Base-by-base conservation (phyloP, 2,329 filamentous ascomycete genomes). In the Aspergillus jensenii region DNA sequence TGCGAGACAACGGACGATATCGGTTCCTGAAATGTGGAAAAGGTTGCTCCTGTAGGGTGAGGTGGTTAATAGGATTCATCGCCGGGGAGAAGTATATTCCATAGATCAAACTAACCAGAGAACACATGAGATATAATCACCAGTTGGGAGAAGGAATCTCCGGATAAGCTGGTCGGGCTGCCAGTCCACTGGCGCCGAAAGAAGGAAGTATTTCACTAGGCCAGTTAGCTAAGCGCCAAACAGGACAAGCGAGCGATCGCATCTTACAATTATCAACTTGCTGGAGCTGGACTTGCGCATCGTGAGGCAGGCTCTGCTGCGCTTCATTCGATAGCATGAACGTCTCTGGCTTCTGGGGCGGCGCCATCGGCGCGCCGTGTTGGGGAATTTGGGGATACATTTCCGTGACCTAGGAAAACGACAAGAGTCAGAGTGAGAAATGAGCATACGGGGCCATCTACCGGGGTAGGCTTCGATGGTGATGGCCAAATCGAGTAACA, bases 311-410 rank as follows among this genome's bases (percentile, higher is more conserved):
- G 69, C 91, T 93, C 80, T 97, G 92, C 80, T 98, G 93, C 61
- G 95, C 93, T 80, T 98, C 93, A 71, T 90, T 93, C 75, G 93
- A 96, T 76, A 99, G 84, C 89, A 99, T 93, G 75, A 99, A 99
- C 41, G 95, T 98, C 83, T 99, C 95, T 67, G 95, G 95, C 78
- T 96, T 97, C 81, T 97, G 92, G 63, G 90, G 90, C 71, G 90
- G 89, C 69, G 90, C 90, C 91, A 97, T 96, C 67, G 88, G 84
- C 72, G 90, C 85, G 80, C 82, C 76, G 66, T 92, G 89, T 80
- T 91, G 89, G 66, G 88, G 84, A 66, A 92, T 89, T 80, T 91
- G 89, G 66, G 88, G 84, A 79, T 91, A 93, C 90, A 93, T 93
- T 58, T 68, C 71, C 54, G 59, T 31, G 55, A 59, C 55, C 56